A percentile compares a stretch with the other conserved stretches of the same genome.
Evolutionary conservation across 208 protist species (phyloP).

Genomic region (Trichomonas vaginalis): DNA sequence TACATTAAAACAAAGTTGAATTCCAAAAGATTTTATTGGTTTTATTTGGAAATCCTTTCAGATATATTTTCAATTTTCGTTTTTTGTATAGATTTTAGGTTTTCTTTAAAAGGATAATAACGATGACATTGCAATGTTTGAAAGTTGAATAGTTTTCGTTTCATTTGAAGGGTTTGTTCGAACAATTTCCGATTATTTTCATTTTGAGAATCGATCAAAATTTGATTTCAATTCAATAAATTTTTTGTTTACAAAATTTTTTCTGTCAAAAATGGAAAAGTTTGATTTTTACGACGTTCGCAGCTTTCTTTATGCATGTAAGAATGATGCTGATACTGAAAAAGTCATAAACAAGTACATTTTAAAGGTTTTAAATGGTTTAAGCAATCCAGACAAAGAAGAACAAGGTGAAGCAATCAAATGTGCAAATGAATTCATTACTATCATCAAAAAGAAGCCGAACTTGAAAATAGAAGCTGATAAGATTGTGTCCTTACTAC

Average conservation of each 20-base stretch:
- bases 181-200: no score
- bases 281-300: neutral
- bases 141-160: no score
- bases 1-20: no score
- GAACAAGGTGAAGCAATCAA: neutral
- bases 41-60: no score
- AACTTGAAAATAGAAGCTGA: neutral
- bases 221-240: neutral
- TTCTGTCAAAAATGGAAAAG: neutral
- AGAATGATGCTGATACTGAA: neutral
- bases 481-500: neutral
- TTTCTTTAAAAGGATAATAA: no score
- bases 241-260: neutral
- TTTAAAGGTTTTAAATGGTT: neutral
- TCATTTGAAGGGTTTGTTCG: no score
- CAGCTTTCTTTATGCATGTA: neutral
- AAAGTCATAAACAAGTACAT: neutral
- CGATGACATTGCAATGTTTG: no score
- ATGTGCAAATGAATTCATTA: neutral
- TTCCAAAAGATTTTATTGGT: no score
- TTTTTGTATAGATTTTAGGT: no score
- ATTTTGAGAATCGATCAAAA: no score
- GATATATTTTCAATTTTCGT: no score
- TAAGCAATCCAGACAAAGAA: neutral
- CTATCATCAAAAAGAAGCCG: neutral